phyloP scores from a whole-genome alignment of 495 filamentous ascomycete genomes.

The Tuber microsphaerosporum region DNA sequence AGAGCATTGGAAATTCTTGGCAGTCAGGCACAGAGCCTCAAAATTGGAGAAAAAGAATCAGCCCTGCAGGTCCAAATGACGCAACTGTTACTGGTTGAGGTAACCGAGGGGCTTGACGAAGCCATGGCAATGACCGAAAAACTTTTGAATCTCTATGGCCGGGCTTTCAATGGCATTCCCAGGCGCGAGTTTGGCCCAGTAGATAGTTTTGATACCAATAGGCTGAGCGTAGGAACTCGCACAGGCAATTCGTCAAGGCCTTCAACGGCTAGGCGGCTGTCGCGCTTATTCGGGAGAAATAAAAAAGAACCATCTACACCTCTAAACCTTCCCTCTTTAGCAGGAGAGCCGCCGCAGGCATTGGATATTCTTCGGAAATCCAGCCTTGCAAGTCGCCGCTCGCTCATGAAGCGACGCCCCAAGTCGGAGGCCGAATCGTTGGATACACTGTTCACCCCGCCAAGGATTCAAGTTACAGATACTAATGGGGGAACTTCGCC shows the following conservation, averaged over 20 bases:
- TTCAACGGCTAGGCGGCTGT: conserved; percentile 21
- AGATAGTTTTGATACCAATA: conserved; percentile 21
- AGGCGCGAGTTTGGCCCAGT: conserved; percentile 14
- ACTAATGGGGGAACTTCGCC: conserved; percentile 22
- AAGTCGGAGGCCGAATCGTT: not conserved
- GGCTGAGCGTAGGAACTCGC: not conserved
- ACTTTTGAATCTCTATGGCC: conserved; percentile 69
- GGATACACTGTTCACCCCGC: conserved; percentile 8
- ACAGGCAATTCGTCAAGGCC: conserved; percentile 6
- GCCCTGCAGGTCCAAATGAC: conserved; percentile 92
- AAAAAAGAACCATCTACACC: not conserved
- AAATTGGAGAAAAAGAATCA: conserved; percentile 58
- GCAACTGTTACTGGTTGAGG: conserved; percentile 74
- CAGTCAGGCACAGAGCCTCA: conserved; percentile 18
- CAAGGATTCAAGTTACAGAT: conserved; percentile 38
- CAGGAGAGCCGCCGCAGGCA: not conserved
- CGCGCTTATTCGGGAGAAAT: conserved; percentile 9
- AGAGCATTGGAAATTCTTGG: conserved; percentile 74
- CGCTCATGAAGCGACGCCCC: not conserved
- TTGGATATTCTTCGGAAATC: not conserved
- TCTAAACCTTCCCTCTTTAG: not conserved
- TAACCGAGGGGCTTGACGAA: conserved; percentile 68
- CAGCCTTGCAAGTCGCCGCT: not conserved
- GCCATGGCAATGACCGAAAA: conserved; percentile 79
- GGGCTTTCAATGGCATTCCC: conserved; percentile 55